Conservation (phyloP, 140 eudicot genomes). For the Stevia rebaudiana region DNA sequence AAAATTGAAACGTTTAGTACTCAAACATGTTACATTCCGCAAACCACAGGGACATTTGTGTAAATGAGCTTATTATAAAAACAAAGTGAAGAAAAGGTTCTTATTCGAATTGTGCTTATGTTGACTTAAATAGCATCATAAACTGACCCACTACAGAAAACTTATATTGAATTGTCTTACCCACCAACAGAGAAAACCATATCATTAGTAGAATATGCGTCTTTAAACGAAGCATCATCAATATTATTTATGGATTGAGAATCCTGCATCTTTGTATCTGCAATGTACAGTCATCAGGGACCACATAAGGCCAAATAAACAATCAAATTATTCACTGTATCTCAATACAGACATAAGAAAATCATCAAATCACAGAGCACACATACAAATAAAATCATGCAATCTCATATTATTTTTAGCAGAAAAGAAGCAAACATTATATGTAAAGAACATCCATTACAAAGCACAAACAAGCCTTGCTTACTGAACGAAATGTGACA, state of each 20-base stretch:
- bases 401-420: constrained; percentile 12
- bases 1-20: too few relatives aligned
- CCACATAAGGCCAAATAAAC: constrained; percentile 30
- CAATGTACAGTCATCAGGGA: constrained; percentile 61
- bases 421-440: constrained; percentile 9
- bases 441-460: constrained; percentile 32
- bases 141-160: constrained; percentile 1
- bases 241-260: constrained; percentile 29
- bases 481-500: constrained; percentile 26
- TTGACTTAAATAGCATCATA: background rate
- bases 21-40: too few relatives aligned
- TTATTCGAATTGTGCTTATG: background rate
- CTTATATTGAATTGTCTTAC: constrained; percentile 46
- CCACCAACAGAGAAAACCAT: constrained; percentile 48
- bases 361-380: constrained; percentile 7
- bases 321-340: constrained; percentile 7
- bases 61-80: too few relatives aligned
- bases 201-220: constrained; percentile 43
- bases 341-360: constrained; percentile 15
- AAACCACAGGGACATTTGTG: too few relatives aligned
- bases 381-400: constrained; percentile 9
- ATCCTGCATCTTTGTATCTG: constrained; percentile 74
- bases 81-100: constrained; percentile 3
- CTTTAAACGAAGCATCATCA: constrained; percentile 36
- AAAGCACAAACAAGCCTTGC: constrained; percentile 27